Conservation (phyloP, 306 rosid species). For the Macrotyloma uniflorum region DNA sequence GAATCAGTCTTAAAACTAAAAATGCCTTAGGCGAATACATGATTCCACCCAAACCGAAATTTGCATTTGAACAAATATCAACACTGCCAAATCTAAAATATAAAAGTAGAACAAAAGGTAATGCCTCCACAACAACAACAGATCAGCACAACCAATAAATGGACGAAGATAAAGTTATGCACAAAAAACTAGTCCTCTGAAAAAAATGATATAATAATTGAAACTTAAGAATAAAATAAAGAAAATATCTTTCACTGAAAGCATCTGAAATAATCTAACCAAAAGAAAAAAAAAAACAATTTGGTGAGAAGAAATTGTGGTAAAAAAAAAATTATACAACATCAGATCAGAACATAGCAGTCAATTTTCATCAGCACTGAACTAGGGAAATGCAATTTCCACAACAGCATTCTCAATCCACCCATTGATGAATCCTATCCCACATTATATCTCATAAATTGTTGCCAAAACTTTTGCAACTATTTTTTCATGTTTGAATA, state of each 20-base stretch:
- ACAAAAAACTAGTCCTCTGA: background rate
- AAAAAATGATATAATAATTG: background rate
- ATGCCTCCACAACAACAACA: background rate
- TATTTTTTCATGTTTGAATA: constrained; percentile 34
- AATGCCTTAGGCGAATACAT: background rate
- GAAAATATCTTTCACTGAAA: background rate
- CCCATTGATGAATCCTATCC: constrained; percentile 1
- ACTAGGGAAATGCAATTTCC: constrained; percentile 1
- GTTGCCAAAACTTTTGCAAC: constrained; percentile 7
- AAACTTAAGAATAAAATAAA: constrained; percentile 19
- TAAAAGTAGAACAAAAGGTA: background rate
- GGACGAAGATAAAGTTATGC: background rate
- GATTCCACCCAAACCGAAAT: background rate
- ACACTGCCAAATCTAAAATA: constrained; percentile 21
- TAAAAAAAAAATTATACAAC: background rate
- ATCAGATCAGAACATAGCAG: background rate
- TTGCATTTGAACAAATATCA: constrained; percentile 1
- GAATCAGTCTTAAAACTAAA: background rate
- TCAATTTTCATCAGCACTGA: constrained; percentile 16
- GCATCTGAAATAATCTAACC: background rate
- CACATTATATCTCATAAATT: background rate
- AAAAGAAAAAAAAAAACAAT: background rate
- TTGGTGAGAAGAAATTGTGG: background rate
- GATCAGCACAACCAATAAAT: background rate
- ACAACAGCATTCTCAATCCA: background rate